Conservation (phyloP, 257 asterid species). For the Parsonsia alboflavescens region DNA sequence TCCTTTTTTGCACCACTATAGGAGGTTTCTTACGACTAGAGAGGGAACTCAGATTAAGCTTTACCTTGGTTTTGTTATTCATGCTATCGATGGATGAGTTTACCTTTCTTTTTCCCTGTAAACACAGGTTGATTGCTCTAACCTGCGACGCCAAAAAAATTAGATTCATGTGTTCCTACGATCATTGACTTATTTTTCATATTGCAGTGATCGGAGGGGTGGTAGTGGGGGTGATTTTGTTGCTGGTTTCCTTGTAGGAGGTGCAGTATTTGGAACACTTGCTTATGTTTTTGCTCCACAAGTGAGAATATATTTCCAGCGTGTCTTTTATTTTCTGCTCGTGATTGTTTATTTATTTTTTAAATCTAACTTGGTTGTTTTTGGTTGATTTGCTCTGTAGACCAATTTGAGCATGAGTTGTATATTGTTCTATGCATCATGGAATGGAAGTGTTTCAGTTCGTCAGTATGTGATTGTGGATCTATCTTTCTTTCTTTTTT, state of each 20-base stretch:
- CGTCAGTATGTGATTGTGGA: neutral
- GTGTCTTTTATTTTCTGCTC: neutral
- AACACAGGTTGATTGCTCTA: neutral
- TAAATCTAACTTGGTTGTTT: neutral
- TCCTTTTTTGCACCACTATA: neutral
- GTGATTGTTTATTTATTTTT: too few species aligned
- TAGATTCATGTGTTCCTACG: neutral
- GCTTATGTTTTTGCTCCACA: conserved; percentile 83
- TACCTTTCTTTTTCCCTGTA: neutral
- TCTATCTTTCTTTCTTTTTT: too few species aligned
- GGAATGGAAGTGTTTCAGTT: neutral
- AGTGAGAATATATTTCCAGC: conserved; percentile 30
- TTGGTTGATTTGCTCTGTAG: neutral
- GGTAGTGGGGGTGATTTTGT: conserved; percentile 72
- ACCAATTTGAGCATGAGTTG: neutral
- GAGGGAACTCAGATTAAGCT: neutral
- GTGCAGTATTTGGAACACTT: conserved; percentile 84
- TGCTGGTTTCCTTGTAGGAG: conserved; percentile 84
- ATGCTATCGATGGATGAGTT: neutral
- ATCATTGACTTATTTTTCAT: conserved; percentile 14
- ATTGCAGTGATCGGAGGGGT: conserved; percentile 48
- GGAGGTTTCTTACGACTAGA: neutral
- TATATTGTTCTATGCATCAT: neutral
- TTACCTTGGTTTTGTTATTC: neutral
- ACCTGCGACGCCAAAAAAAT: neutral